These are phyloP conservation scores for Allium sativum DNA, from an alignment of 106 monocot species.

Conservation along the genomic window DNA sequence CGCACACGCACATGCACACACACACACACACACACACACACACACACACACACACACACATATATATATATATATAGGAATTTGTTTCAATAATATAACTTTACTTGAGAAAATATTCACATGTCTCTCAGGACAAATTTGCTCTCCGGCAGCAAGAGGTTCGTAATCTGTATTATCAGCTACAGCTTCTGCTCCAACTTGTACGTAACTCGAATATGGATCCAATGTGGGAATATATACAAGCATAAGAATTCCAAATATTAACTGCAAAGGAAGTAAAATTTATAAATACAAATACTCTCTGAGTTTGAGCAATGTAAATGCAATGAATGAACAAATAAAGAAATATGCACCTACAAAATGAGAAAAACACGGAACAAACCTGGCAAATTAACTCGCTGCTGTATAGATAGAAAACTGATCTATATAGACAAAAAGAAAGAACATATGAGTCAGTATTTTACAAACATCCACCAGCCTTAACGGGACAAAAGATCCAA, in stretches of 20 bases:
- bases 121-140: conserved; percentile 83
- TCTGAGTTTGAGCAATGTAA: background rate
- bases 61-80: no score
- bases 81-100: no score
- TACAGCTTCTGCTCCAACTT: conserved; percentile 32
- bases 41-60: no score
- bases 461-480: no score
- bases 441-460: background rate
- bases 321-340: background rate
- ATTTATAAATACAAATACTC: background rate
- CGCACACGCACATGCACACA: no score
- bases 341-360: background rate
- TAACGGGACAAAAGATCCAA: no score
- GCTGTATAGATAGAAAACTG: conserved; percentile 47
- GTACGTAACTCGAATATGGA: conserved; percentile 63
- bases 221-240: conserved; percentile 73
- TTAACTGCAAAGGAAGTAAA: conserved; percentile 28
- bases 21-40: no score
- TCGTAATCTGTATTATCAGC: conserved; percentile 59
- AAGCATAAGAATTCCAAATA: conserved; percentile 71
- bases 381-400: conserved; percentile 71
- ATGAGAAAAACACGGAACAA: conserved; percentile 6
- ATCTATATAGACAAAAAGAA: conserved; percentile 41
- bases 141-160: conserved; percentile 66
- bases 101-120: conserved; percentile 77